Percentiles rank a stretch among this genome's conserved stretches.
These are phyloP conservation scores for Dioscorea alata DNA, from an alignment of 106 monocot species.

Conservation along the genomic window DNA sequence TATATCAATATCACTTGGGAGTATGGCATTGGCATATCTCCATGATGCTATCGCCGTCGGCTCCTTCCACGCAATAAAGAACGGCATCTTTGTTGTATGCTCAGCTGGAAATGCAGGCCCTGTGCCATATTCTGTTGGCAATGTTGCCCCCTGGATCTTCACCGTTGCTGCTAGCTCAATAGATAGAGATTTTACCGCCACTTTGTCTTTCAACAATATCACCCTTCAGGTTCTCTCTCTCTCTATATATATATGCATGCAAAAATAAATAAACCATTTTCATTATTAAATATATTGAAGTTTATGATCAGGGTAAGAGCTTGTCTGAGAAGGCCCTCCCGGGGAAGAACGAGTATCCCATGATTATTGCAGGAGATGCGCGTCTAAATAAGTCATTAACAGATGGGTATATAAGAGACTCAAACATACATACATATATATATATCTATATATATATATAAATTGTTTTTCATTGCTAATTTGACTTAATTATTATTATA, in stretches of 20 bases:
- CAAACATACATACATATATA: too few species aligned
- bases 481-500: too few species aligned
- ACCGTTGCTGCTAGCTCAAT: slow-evolving; percentile 55
- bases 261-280: too few species aligned
- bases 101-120: slow-evolving; percentile 56
- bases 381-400: too few species aligned
- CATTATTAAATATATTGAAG: too few species aligned
- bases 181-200: slow-evolving; percentile 48
- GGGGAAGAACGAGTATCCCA: slow-evolving; percentile 28
- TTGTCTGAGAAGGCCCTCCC: slow-evolving; percentile 20
- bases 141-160: slow-evolving; percentile 44
- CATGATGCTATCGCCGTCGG: slow-evolving; percentile 27
- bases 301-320: slow-evolving; percentile 35
- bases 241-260: neutral
- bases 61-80: slow-evolving; percentile 54
- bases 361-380: slow-evolving; percentile 32
- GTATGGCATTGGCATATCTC: slow-evolving; percentile 9
- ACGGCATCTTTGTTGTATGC: slow-evolving; percentile 40
- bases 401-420: too few species aligned
- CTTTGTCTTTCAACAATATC: slow-evolving; percentile 18
- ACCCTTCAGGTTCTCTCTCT: slow-evolving; percentile 32
- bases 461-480: neutral
- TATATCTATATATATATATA: neutral
- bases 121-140: slow-evolving; percentile 12
- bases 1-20: slow-evolving; percentile 55